Percentiles rank a stretch among this genome's conserved stretches.
These are phyloP conservation scores for Hansenula sp. DNA, from an alignment of 1,139 yeast genomes.

Conservation along the genomic window DNA sequence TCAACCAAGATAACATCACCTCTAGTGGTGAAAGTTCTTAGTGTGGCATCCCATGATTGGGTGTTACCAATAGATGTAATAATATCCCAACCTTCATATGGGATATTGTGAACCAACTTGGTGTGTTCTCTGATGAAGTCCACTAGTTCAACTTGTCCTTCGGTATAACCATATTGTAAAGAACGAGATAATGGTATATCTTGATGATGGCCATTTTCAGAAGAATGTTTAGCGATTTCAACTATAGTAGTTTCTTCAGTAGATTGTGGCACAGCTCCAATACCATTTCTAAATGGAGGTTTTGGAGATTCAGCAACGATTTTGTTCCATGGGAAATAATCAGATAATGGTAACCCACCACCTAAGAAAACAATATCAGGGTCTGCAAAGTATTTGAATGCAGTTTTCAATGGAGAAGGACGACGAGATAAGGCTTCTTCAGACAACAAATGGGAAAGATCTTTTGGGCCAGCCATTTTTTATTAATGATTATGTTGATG, in stretches of 20 bases:
- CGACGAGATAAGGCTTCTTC: constrained; percentile 74
- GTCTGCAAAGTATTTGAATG: constrained; percentile 69
- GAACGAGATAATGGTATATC: constrained; percentile 79
- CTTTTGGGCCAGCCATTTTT: constrained; percentile 45
- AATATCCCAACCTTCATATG: constrained; percentile 65
- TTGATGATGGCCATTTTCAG: constrained; percentile 32
- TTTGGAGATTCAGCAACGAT: constrained; percentile 66
- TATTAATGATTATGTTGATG: neutral
- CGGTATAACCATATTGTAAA: constrained; percentile 87
- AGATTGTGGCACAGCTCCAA: constrained; percentile 61
- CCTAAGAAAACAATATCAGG: constrained; percentile 87
- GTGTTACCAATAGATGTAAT: constrained; percentile 76
- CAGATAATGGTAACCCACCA: constrained; percentile 91
- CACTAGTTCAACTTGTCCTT: constrained; percentile 71
- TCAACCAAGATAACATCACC: constrained; percentile 82
- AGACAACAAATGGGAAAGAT: constrained; percentile 72
- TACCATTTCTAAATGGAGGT: constrained; percentile 74
- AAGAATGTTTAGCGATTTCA: constrained; percentile 39
- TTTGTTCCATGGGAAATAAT: constrained; percentile 87
- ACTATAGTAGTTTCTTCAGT: constrained; percentile 37
- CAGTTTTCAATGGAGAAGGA: constrained; percentile 78
- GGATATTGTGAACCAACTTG: constrained; percentile 51
- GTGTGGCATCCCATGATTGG: constrained; percentile 79
- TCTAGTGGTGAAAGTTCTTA: constrained; percentile 71
- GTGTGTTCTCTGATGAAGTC: constrained; percentile 79